Base-by-base conservation (phyloP, 495 filamentous ascomycete genomes). In the Diplogelasinospora grovesii region DNA sequence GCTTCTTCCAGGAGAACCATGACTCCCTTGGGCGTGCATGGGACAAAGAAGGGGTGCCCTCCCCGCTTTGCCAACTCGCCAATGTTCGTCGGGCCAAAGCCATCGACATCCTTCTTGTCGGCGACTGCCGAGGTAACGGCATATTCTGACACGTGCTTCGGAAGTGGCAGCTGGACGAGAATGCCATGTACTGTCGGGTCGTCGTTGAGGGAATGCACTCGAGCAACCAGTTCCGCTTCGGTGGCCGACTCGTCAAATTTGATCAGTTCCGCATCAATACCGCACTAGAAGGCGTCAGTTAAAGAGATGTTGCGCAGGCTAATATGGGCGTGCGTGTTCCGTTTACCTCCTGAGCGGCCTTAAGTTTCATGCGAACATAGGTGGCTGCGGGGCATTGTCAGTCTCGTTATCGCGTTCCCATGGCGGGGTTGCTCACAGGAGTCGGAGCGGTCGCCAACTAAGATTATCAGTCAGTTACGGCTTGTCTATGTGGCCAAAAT, bases 321-420 rank as follows among this genome's bases (percentile, higher is more conserved):
- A 9, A 16, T n/a, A n/a, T n/a, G n/a, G n/a, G n/a, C n/a, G n/a
- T n/a, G n/a, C n/a, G n/a, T 18, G 24, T 40, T 11, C n/a, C 29
- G 45, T 56, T 36, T 69, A 90, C 86, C 76, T 98, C 90, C 60
- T 89, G 75, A 21, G 92, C 92, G 41, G 92, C 92, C 73, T 95
- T 97, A 54, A 96, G 63, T 68, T 98, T 98, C 92, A 98, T 98
- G 67, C 88, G 87, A 61, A 98, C 89, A 85, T 98, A 98, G 26
- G 92, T 97, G 59, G 83, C 85, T 92, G 53, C 33, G 48, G 51
- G 30, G 35, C 33, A 49, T 37, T 18, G 25, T 23, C n/a, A 24
- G n/a, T n/a, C 18, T 15, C 7, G 10, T 31, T 15, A 31, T 2
- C 18, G 28, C 28, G n/a, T 14, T 31, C n/a, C 28, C 28, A 15